A percentile compares a stretch with the other conserved stretches of the same genome.
These are phyloP conservation scores for Mycogone perniciosa DNA, from an alignment of 2,329 filamentous ascomycete genomes.

Conservation along the genomic window DNA sequence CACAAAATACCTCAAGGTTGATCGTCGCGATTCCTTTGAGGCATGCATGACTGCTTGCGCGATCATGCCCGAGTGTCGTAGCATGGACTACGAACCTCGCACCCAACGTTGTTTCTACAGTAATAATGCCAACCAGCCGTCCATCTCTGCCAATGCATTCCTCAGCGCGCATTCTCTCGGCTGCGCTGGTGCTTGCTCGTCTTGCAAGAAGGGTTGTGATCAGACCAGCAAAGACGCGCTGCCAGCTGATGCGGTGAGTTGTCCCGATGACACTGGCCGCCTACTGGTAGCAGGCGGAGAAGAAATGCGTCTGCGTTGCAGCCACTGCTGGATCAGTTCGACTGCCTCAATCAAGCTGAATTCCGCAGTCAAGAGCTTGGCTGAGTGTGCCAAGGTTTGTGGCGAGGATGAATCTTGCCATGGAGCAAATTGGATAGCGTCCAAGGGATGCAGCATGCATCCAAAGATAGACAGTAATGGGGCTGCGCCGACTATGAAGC, in stretches of 20 bases:
- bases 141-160: conserved; percentile 15
- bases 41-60: conserved; percentile 12
- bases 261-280: not conserved
- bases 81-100: conserved; percentile 14
- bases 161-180: conserved; percentile 14
- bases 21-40: conserved; percentile 5
- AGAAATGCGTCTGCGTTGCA: conserved; percentile 3
- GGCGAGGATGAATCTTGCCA: conserved; percentile 3
- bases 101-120: conserved; percentile 14
- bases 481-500: not conserved
- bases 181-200: conserved; percentile 5
- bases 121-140: conserved; percentile 10
- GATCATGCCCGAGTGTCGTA: conserved; percentile 14
- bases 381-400: conserved; percentile 9
- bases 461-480: not conserved
- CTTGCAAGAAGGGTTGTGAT: conserved; percentile 13
- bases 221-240: not conserved
- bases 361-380: conserved; percentile 1
- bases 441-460: not conserved
- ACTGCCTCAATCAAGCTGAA: not conserved
- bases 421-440: conserved; percentile 10
- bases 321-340: conserved; percentile 6
- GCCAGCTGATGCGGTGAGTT: not conserved
- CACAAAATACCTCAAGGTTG: conserved; percentile 11
- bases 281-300: not conserved